These are phyloP conservation scores for Hibiscus trionum DNA, from an alignment of 345 rosid species.

Conservation along the genomic window DNA sequence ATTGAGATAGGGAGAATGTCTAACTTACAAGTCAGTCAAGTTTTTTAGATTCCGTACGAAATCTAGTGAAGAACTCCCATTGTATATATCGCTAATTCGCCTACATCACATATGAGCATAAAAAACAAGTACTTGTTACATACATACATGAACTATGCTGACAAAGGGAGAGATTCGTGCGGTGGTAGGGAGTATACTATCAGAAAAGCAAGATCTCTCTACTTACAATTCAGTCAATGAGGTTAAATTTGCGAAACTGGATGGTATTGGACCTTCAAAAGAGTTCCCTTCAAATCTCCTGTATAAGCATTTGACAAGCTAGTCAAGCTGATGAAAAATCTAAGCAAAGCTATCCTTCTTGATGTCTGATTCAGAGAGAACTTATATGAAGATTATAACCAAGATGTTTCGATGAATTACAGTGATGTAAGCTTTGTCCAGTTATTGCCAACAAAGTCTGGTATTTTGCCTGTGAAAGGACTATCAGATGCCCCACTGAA, in stretches of 20 bases:
- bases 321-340: background rate
- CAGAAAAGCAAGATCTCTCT: background rate
- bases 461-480: constrained; percentile 32
- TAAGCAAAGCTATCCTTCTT: background rate
- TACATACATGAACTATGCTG: background rate
- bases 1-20: background rate
- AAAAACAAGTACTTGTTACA: background rate
- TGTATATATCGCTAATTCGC: constrained; percentile 26
- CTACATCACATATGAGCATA: constrained; percentile 13
- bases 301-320: background rate
- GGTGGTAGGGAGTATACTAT: background rate
- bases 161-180: too few relatives aligned
- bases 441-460: constrained; percentile 28
- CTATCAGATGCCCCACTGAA: constrained; percentile 27
- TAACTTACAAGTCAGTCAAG: constrained; percentile 33
- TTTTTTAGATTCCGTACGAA: constrained; percentile 29
- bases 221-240: constrained; percentile 29
- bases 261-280: constrained; percentile 41
- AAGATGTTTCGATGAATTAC: constrained; percentile 14
- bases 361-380: background rate
- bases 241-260: constrained; percentile 24
- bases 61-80: constrained; percentile 34
- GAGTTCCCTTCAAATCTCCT: constrained; percentile 5
- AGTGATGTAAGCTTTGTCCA: constrained; percentile 22
- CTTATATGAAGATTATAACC: background rate